Base-by-base conservation (phyloP, 2,329 filamentous ascomycete species). In the Zymoseptoria crescenta region DNA sequence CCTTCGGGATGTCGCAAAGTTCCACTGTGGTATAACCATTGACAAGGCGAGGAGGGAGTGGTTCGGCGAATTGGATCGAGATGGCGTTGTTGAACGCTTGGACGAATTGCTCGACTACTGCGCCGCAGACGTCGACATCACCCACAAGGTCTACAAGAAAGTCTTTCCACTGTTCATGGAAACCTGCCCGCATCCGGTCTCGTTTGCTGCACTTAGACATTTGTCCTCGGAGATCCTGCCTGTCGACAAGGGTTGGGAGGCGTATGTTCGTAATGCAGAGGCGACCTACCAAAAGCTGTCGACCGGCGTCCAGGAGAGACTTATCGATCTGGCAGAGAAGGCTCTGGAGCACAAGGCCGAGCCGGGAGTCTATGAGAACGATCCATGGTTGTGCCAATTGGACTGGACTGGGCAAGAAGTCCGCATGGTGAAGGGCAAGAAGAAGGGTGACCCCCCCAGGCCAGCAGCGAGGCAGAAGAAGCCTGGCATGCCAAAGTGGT, bases 361-460 rank as follows among this genome's bases (percentile, higher is more conserved):
- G 52, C 75, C 84, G 0, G 81, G 87, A 24, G 79, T 86, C 52
- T 96, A 90, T 77, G 77, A 79, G 57, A 87, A 82, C 49, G 93
- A 99, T 69, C 90, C 92, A 4, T 99, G 95, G 95, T 75, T 99
- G 69, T 83, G 82, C 64, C 94, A 99, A 77, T 82, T 99, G 56
- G 92, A 99, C 77, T 99, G 94, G 94, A 89, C 89, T 0, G 91
- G 90, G 3, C 92, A 97, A 74, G 90, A 96, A 72, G 81, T 96
- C 62, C 92, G 84, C 71, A 94, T 93, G 88, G 86, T 85, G 21
- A 97, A 96, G 72, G 88, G 87, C 3, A 96, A 94, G 77, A 92
- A 88, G 74, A 96, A 96, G 73, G 80, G 77, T 8, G 90, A 95
- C 58, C 86, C 87, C 9, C 87, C 88, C 1, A 81, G 91, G 51